Base-by-base conservation (phyloP, 768 basidiomycete species). In the Naganishia kalamii region DNA sequence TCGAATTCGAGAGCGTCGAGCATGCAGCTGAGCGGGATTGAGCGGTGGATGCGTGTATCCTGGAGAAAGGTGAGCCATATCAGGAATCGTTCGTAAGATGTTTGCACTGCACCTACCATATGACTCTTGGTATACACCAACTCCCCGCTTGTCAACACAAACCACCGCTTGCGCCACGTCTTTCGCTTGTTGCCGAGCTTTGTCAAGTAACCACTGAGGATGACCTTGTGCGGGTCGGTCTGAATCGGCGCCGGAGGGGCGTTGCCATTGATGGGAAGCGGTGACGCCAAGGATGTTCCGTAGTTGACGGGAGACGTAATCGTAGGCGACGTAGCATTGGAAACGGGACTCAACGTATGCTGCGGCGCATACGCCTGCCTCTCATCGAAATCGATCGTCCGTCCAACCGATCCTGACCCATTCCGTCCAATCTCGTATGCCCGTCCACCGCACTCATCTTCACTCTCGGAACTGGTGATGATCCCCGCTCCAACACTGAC, bases 81-180 rank as follows among this genome's bases (percentile, higher is more conserved):
- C 51, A 57, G 21, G 25, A 21, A 29, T 27, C 13, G 13, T 27
- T 33, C 23, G 19, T 54, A 19, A 4, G 21, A 6, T 6, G n/a
- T 8, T 6, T 23, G 1, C 7, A 17, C 11, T n/a, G 17, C 51
- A 21, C 87, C 68, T 73, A 94, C 93, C 92, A 98, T 98, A 80
- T 99, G 96, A 75, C 88, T 92, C 52, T 86, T 86, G 11, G 86
- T 87, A 80, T 99, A 99, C 37, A 90, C 80, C 60, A 99, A 80
- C 74, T 86, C 88, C 72, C 92, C 90, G 41, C 86, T 86, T 41
- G 87, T 91, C n/a, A 99, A 81, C 40, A 90, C 86, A 72, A 99
- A 98, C 94, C 93, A 98, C 30, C 96, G 81, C 79, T 99, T 98
- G 63, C 92, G 84, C 96, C 96, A 99, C 70, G 86, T 90, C 71